A percentile compares a stretch with the other conserved stretches of the same genome.
These are phyloP conservation scores for Neurospora sp. DNA, from an alignment of 495 filamentous ascomycete genomes.

Conservation along the genomic window DNA sequence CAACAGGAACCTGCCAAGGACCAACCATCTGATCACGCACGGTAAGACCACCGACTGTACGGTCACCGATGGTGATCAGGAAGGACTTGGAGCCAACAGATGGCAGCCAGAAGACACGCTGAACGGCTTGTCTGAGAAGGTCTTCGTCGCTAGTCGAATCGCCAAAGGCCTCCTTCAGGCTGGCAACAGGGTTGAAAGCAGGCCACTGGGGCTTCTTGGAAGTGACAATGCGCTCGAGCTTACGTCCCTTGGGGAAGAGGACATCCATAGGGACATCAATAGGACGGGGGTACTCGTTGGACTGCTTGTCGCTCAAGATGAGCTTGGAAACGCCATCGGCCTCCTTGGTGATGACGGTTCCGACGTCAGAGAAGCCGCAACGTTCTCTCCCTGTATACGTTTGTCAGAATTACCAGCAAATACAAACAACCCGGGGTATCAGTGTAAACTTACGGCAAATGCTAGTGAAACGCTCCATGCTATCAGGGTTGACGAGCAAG, in stretches of 20 bases:
- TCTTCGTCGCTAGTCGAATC: conserved; percentile 43
- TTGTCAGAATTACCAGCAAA: conserved; percentile 2
- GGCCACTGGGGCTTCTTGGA: conserved; percentile 60
- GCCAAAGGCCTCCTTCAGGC: conserved; percentile 39
- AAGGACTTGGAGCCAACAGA: conserved; percentile 92
- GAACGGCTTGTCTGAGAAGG: conserved; percentile 61
- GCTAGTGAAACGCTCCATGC: conserved; percentile 70
- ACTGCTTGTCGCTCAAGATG: conserved; percentile 73
- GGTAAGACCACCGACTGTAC: conserved; percentile 81
- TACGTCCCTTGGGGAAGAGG: conserved; percentile 84
- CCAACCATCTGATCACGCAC: conserved; percentile 93
- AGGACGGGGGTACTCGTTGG: conserved; percentile 60
- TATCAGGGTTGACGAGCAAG: conserved; percentile 64
- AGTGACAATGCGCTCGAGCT: conserved; percentile 68
- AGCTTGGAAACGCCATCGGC: conserved; percentile 54
- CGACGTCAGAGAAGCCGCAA: conserved; percentile 90
- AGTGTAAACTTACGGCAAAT: conserved; percentile 51
- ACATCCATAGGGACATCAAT: conserved; percentile 89
- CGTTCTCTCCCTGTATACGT: conserved; percentile 52
- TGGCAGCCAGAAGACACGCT: conserved; percentile 73
- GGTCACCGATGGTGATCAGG: conserved; percentile 91
- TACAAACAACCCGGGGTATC: not conserved
- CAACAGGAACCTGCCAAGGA: conserved; percentile 90
- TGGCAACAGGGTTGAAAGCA: conserved; percentile 52
- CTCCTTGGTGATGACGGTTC: conserved; percentile 58